Evolutionary conservation across 2,329 filamentous ascomycete species (phyloP), one percentile per base, ranked within the genome.

Genomic region (Tothia fuscella): DNA sequence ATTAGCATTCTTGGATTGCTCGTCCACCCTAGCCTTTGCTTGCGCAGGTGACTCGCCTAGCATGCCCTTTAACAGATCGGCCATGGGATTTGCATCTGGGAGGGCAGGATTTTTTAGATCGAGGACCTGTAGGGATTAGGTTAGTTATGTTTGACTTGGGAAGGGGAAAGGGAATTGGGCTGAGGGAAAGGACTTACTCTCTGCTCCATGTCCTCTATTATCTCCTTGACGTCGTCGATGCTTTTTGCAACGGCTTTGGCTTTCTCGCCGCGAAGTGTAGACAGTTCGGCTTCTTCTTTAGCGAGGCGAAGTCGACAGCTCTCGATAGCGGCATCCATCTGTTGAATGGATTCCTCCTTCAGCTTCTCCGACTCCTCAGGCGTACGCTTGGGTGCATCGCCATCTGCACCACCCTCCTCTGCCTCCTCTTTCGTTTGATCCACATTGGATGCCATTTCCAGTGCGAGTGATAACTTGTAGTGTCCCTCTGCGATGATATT

Each of bases 401-500:
- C 50, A 45, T 52, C 40, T 42, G 61, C 45, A 35, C 56, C 55
- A 22, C 62, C 60, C 10, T 59, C 59, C n/a, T 64, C 62, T 17
- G 55, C 60, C 41, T 68, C 63, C 33, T 73, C 70, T 13, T 72
- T 72, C 10, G 68, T 62, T 1, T 74, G 69, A 14, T 68, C 71
- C 5, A 79, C 83, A 34, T 91, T 76, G 0, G 86, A 91, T 3
- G 85, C 85, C 52, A 96, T 96, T 57, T 98, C 91, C 21, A 98
- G 73, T 0, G 91, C 91, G 13, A 98, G 74, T 0, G 89, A 94
- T 20, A 98, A 78, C 64, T 95, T 96, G 68, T 83, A 98, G 65
- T 98, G 87, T 13, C 85, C 89, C 66, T 98, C 91, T 31, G 91
- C 89, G 43, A 96, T 74, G 39, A 93, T 73, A 51, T 87, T 82